A percentile compares a stretch with the other conserved stretches of the same genome.
Evolutionary conservation across 257 asterid species (phyloP).

Genomic region (Hygrophila difformis): DNA sequence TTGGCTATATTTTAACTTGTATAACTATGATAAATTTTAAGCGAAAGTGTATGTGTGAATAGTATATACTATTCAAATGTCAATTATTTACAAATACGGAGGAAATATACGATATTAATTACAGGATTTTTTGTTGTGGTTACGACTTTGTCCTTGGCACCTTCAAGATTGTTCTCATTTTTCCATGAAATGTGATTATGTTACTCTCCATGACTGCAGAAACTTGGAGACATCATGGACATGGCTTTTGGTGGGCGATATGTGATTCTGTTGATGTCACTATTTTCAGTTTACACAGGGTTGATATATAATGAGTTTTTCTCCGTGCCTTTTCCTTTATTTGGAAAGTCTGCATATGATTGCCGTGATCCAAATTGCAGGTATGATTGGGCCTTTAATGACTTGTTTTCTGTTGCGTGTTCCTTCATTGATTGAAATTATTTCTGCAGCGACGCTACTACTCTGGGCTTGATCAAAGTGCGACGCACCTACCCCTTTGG

Average conservation of each 20-base stretch:
- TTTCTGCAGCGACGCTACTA: conserved; percentile 64
- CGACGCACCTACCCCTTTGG: conserved; percentile 92
- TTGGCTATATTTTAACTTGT: too few species aligned
- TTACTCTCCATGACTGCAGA: conserved; percentile 46
- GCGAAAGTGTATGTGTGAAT: too few species aligned
- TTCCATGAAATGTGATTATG: conserved; percentile 12
- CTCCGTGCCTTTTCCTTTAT: conserved; percentile 84
- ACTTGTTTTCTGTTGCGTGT: conserved; percentile 15
- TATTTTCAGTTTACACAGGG: conserved; percentile 96
- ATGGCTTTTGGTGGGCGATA: conserved; percentile 98
- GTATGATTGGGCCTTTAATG: conserved; percentile 31
- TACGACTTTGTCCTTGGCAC: too few species aligned
- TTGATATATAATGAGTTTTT: conserved; percentile 89
- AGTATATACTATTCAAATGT: too few species aligned
- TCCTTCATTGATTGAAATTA: conserved; percentile 12
- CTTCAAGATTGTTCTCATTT: too few species aligned
- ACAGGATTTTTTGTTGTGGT: too few species aligned
- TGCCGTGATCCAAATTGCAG: conserved; percentile 93
- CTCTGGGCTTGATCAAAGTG: conserved; percentile 80
- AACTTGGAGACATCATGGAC: conserved; percentile 98
- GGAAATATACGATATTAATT: too few species aligned
- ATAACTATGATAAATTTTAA: too few species aligned
- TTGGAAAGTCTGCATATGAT: conserved; percentile 77
- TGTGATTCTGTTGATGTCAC: conserved; percentile 83
- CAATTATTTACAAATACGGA: too few species aligned